Evolutionary conservation across 176 grass and related monocot species (phyloP).

Genomic region (Miscanthus lutarioriparius): DNA sequence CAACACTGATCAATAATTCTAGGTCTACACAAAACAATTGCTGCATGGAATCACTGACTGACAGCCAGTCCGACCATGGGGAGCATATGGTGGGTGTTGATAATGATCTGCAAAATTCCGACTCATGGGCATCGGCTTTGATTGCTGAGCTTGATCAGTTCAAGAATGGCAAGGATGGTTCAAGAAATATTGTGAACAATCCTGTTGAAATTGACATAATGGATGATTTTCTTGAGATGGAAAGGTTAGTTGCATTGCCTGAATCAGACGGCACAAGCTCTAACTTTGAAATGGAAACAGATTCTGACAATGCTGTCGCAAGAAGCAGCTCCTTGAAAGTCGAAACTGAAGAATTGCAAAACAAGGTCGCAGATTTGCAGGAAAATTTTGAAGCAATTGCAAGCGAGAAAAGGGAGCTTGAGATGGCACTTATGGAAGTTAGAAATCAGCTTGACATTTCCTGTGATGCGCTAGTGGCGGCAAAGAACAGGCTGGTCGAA

Average conservation of each 20-base stretch:
- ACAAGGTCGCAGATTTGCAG: constrained; percentile 50
- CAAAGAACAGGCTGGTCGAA: constrained; percentile 77
- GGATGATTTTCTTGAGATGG: constrained; percentile 99
- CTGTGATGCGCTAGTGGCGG: constrained; percentile 49
- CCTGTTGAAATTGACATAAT: constrained; percentile 81
- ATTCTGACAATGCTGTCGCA: constrained; percentile 47
- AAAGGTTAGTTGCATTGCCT: constrained; percentile 75
- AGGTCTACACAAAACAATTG: constrained; percentile 37
- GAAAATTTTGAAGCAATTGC: constrained; percentile 57
- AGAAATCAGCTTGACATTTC: constrained; percentile 70
- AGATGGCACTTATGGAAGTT: constrained; percentile 54
- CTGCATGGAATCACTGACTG: constrained; percentile 67
- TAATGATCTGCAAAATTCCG: constrained; percentile 59
- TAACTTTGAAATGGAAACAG: constrained; percentile 59
- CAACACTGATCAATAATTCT: constrained; percentile 44
- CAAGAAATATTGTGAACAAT: constrained; percentile 50
- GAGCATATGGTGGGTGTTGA: constrained; percentile 62
- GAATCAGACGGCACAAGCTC: constrained; percentile 57
- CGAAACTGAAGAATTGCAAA: constrained; percentile 59
- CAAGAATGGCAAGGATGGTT: constrained; percentile 56
- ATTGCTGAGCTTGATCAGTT: constrained; percentile 86
- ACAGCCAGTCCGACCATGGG: constrained; percentile 76
- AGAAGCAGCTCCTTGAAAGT: constrained; percentile 45
- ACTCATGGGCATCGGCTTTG: constrained; percentile 82
- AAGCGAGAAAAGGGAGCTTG: constrained; percentile 71